A percentile compares a stretch with the other conserved stretches of the same genome.
Evolutionary conservation across 2,329 filamentous ascomycete genomes (phyloP).

Genomic region (Colletotrichum orchidophilum): DNA sequence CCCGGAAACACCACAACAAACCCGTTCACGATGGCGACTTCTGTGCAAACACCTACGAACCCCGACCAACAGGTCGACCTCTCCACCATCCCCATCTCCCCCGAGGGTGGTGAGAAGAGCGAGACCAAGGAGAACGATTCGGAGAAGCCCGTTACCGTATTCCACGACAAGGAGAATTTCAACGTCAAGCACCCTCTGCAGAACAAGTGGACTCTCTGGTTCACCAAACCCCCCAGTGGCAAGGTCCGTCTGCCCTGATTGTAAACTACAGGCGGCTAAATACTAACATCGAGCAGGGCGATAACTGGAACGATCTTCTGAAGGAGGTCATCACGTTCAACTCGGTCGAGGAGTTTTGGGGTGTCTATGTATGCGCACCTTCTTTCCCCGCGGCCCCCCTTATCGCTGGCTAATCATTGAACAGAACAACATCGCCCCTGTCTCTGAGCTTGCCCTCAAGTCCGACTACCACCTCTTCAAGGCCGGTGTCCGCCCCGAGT

Average conservation of each 20-base stretch:
- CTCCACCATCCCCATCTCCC: constrained; percentile 74
- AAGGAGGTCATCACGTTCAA: constrained; percentile 99
- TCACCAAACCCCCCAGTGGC: constrained; percentile 96
- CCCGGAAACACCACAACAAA: constrained; percentile 20
- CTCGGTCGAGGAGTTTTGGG: constrained; percentile 99
- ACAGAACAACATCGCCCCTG: constrained; percentile 98
- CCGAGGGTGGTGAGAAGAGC: constrained; percentile 64
- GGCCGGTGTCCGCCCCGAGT: constrained; percentile 94
- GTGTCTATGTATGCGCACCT: constrained; percentile 83
- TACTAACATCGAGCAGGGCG: constrained; percentile 68
- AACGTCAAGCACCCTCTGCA: constrained; percentile 99
- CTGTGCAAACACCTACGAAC: constrained; percentile 37
- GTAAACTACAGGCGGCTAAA: constrained; percentile 35
- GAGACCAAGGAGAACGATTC: constrained; percentile 59
- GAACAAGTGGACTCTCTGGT: constrained; percentile 99
- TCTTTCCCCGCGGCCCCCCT: constrained; percentile 14
- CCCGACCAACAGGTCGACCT: constrained; percentile 67
- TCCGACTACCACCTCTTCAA: constrained; percentile 99
- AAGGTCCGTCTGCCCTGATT: constrained; percentile 69
- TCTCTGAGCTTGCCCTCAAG: constrained; percentile 95
- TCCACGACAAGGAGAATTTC: constrained; percentile 99
- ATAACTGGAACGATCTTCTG: constrained; percentile 98
- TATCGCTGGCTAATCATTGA: constrained; percentile 29
- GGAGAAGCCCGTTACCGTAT: constrained; percentile 85
- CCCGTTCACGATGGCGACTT: constrained; percentile 46